Conservation (phyloP, 1,284 basidiomycete genomes). For the Coniophora puteana region DNA sequence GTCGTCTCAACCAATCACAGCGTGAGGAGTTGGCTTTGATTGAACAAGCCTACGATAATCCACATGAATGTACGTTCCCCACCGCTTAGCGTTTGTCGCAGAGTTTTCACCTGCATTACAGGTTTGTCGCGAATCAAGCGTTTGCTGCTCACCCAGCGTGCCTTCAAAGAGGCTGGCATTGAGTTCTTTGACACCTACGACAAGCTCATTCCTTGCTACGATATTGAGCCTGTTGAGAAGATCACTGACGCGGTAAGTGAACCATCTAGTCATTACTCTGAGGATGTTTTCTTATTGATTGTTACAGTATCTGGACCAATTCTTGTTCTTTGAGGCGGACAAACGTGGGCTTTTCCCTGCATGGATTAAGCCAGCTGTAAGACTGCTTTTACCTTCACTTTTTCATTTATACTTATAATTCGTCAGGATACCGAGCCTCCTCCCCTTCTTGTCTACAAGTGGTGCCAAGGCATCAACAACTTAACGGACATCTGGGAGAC, state of each 20-base stretch:
- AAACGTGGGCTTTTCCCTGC: slow-evolving; percentile 95
- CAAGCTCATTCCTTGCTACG: slow-evolving; percentile 96
- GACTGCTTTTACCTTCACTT: slow-evolving; percentile 26
- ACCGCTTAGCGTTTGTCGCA: background rate
- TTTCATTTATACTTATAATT: slow-evolving; percentile 27
- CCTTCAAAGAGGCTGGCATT: slow-evolving; percentile 98
- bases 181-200: slow-evolving; percentile 95
- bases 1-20: slow-evolving; percentile 92
- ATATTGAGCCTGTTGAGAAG: slow-evolving; percentile 98
- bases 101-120: slow-evolving; percentile 20
- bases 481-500: slow-evolving; percentile 96
- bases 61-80: slow-evolving; percentile 70
- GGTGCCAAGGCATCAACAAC: slow-evolving; percentile 94
- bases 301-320: slow-evolving; percentile 82
- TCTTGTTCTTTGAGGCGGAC: slow-evolving; percentile 90
- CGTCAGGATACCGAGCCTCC: slow-evolving; percentile 97
- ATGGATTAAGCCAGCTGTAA: slow-evolving; percentile 97
- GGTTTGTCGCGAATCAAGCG: slow-evolving; percentile 95
- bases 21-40: slow-evolving; percentile 94
- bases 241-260: slow-evolving; percentile 86
- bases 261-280: background rate
- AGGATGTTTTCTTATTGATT: slow-evolving; percentile 15
- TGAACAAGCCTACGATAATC: slow-evolving; percentile 95
- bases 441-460: slow-evolving; percentile 95
- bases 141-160: slow-evolving; percentile 89